Evolutionary conservation across 169 alveolate genomes (phyloP), one percentile per base, ranked within the genome.

Genomic region (Cryptosporidium felis): DNA sequence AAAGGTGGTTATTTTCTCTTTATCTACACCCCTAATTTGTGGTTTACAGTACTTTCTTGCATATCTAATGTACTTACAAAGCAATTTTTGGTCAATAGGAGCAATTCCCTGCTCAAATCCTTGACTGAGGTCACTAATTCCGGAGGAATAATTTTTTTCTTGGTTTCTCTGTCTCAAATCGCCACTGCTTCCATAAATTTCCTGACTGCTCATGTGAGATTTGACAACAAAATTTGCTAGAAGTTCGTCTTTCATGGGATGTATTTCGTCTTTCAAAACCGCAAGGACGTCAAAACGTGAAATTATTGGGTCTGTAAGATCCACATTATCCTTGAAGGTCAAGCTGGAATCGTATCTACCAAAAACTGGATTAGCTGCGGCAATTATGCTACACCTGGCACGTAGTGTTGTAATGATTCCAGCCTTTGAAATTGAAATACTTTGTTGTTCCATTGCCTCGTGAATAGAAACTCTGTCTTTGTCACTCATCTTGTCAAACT

Each of bases 401-500:
- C 97, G 93, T 53, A 98, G 93, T 10, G 99, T 94, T 23, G 99
- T 95, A 12, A 97, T 99, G 21, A 97, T 96, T 44, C 99, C 98
- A 65, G 99, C 99, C 90, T 98, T 98, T 18, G 99, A 95, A 67
- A 98, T 97, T 36, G 99, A 97, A 60, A 98, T 98, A 81, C 99
- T 92, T 91, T 98, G 99, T 91, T 98, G 99, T 90, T 98, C 99
- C 99, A 98, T 98, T 10, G 99, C 99, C 92, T 98, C 99, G 90
- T 98, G 99, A 23, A 98, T 97, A 56, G 99, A 95, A 26, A 98
- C 98, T 53, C 99, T 92, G 89, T 98, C 99, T 80, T 97, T 96
- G 85, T 98, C 99, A 62, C 98, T 97, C 99, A 98, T 98, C 91
- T 98, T 98, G 89, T 98, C 99, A 92, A 98, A 98, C 94, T 98